A percentile compares a stretch with the other conserved stretches of the same genome.
These are phyloP conservation scores for Citrus reticulata DNA, from an alignment of 345 rosid species.

Conservation along the genomic window DNA sequence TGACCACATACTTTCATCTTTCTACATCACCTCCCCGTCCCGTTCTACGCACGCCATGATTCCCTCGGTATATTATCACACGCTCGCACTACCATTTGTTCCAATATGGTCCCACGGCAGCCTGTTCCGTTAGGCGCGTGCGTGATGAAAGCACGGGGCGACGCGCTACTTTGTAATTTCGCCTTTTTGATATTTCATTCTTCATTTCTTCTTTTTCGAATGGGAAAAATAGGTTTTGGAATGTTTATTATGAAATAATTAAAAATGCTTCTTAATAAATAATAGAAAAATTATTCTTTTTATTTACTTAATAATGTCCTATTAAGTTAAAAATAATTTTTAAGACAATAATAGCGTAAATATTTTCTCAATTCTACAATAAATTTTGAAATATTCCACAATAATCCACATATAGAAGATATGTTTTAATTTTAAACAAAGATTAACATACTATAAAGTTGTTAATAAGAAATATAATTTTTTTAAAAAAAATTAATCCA, in stretches of 20 bases:
- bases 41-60: conserved; percentile 11
- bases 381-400: too few species aligned
- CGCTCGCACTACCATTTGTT: not conserved
- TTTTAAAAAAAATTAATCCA: too few species aligned
- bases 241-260: not conserved
- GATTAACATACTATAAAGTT: too few species aligned
- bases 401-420: too few species aligned
- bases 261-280: not conserved
- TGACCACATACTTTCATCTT: conserved; percentile 18
- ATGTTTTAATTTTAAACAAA: too few species aligned
- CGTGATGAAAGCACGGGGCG: not conserved
- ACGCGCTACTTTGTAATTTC: too few species aligned
- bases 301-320: too few species aligned
- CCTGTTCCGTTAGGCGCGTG: not conserved
- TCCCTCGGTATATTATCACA: conserved; percentile 14
- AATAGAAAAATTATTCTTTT: too few species aligned
- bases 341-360: too few species aligned
- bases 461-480: too few species aligned
- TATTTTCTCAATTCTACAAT: not conserved
- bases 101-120: conserved; percentile 7
- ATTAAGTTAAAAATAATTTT: too few species aligned
- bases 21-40: conserved; percentile 22
- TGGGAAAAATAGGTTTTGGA: not conserved
- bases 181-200: not conserved
- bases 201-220: not conserved